Conservation (phyloP, 1,284 basidiomycete genomes). For the Pulveroboletus sp. region DNA sequence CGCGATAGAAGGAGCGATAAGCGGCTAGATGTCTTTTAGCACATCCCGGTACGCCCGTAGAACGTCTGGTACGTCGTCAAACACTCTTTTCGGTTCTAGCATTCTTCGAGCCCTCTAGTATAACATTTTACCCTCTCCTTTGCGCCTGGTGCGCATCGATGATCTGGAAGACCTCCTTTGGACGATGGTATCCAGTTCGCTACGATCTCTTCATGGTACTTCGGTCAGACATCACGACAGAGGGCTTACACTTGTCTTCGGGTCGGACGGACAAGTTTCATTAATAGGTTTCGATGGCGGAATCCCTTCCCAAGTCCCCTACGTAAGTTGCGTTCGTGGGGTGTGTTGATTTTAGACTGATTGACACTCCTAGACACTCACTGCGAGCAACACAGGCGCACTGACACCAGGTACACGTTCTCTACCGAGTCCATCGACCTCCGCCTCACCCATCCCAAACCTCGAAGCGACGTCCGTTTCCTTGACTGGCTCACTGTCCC, state of each 20-base stretch:
- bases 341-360: not conserved
- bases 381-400: constrained; percentile 1
- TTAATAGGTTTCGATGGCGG: constrained; percentile 22
- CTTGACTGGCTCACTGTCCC: constrained; percentile 2
- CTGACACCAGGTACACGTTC: constrained; percentile 6
- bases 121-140: constrained; percentile 9
- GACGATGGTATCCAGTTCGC: constrained; percentile 25
- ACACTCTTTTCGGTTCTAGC: not conserved
- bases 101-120: constrained; percentile 17
- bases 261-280: constrained; percentile 32
- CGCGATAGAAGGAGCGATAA: not conserved
- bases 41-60: not conserved
- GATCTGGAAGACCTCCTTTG: constrained; percentile 14
- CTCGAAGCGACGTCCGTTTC: constrained; percentile 22
- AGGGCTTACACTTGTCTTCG: constrained; percentile 30
- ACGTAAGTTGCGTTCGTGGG: constrained; percentile 9
- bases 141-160: constrained; percentile 35
- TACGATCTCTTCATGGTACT: constrained; percentile 10
- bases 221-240: constrained; percentile 18
- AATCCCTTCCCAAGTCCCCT: not conserved
- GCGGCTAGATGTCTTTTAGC: not conserved
- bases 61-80: constrained; percentile 1
- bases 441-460: constrained; percentile 18
- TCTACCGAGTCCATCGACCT: not conserved
- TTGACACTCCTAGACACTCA: constrained; percentile 12